phyloP scores from a whole-genome alignment of 2,329 filamentous ascomycete species.

The Conoideocrella luteorostrata region DNA sequence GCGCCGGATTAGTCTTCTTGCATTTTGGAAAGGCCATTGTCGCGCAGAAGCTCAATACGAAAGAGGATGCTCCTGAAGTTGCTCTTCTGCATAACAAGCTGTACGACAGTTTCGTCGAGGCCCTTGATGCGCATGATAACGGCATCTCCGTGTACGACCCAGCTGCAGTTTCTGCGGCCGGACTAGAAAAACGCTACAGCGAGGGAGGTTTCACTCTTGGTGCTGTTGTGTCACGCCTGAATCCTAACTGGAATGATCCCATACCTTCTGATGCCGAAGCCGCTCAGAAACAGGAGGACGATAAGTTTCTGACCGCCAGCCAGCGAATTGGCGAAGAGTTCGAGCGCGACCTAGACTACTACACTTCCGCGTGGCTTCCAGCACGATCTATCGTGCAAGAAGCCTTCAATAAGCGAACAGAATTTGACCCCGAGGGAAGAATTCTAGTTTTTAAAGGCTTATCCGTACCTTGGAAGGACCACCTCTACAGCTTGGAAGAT shows the following conservation, averaged over 20 bases:
- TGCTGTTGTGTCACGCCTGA: slow-evolving; percentile 73
- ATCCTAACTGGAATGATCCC: slow-evolving; percentile 72
- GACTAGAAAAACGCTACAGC: slow-evolving; percentile 75
- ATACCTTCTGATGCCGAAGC: slow-evolving; percentile 40
- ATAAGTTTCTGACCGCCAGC: slow-evolving; percentile 70
- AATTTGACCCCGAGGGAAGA: slow-evolving; percentile 67
- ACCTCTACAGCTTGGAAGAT: slow-evolving; percentile 80
- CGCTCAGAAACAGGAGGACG: slow-evolving; percentile 72
- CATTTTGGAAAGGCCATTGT: slow-evolving; percentile 89
- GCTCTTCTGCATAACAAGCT: slow-evolving; percentile 77
- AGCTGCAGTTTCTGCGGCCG: slow-evolving; percentile 59
- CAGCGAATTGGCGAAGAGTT: slow-evolving; percentile 86
- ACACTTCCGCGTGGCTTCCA: slow-evolving; percentile 73
- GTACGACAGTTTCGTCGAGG: slow-evolving; percentile 90
- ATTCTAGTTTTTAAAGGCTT: slow-evolving; percentile 73
- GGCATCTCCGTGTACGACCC: slow-evolving; percentile 80
- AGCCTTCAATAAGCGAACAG: slow-evolving; percentile 63
- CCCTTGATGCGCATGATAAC: slow-evolving; percentile 96
- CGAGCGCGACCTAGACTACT: slow-evolving; percentile 70
- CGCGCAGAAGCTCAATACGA: slow-evolving; percentile 44
- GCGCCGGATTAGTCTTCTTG: slow-evolving; percentile 89
- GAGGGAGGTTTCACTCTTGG: slow-evolving; percentile 79
- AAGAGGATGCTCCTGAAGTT: slow-evolving; percentile 60
- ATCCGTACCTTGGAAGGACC: slow-evolving; percentile 91
- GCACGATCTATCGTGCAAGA: slow-evolving; percentile 71